Evolutionary conservation across 2,329 filamentous ascomycete species (phyloP), one percentile per base, ranked within the genome.

Genomic region (Emergomyces africanus): DNA sequence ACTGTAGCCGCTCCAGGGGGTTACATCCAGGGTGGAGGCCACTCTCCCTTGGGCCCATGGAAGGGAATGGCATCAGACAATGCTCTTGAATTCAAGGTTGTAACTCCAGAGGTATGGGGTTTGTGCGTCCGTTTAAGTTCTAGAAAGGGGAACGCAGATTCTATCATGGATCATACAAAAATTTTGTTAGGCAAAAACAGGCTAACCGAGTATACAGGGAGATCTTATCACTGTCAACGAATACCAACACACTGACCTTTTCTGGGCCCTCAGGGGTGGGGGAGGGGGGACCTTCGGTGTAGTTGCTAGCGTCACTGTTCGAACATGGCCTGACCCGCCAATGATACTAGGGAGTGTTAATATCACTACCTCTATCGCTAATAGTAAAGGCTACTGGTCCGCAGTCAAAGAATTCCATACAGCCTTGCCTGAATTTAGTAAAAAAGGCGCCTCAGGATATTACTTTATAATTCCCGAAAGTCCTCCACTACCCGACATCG

Each of bases 1-100:
- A 80, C 78, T 0, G 82, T 86, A 5, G 83, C 82, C 1, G 64
- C 82, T 8, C 78, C 80, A 0, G 83, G 83, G 15, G 83, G 83
- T 0, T 86, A 80, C 64, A 78, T 74, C 2, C 81, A 83, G 66
- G 83, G 82, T 6, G 84, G 82, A 15, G 84, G 84, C 0, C 82
- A 84, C 65, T 78, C 77, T 0, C 72, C 77, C 0, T 72, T 86
- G 1, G 74, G 73, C 33, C 79, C 78, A 1, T 71, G 67, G 20
- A 81, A 79, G 53, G 84, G 84, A 5, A 73, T 88, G 0, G 80
- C 71, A 14, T 82, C 82, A 0, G 83, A 87, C 62, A 78, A 86
- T 55, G 75, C 79, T 0, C 72, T 87, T 1, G 75, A 79, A 62
- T 81, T 74, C 57, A 75, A 83, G 60, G 80, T 83, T 1, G 74